Conservation (phyloP, 305 asterid genomes). For the Solanum aculeatissimum region DNA sequence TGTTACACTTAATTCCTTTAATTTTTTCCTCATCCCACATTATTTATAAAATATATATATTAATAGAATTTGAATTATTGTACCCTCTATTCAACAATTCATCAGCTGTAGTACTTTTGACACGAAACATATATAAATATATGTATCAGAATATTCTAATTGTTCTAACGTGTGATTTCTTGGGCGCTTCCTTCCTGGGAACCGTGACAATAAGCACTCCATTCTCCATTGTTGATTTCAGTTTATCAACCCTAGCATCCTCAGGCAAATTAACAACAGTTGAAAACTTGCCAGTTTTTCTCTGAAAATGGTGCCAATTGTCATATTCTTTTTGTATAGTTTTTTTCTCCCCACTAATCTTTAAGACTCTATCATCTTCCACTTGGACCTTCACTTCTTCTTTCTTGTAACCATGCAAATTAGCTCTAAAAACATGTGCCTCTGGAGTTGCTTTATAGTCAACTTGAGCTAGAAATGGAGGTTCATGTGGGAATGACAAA, state of each 20-base stretch:
- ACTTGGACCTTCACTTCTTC: constrained; percentile 18
- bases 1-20: background rate
- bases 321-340: background rate
- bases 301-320: background rate
- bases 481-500: background rate
- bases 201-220: constrained; percentile 12
- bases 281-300: constrained; percentile 3
- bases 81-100: background rate
- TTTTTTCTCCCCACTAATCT: constrained; percentile 11
- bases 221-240: constrained; percentile 5
- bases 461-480: background rate
- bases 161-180: background rate
- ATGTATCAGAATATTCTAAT: background rate
- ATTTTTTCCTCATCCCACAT: background rate
- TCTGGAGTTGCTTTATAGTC: constrained; percentile 17
- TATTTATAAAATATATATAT: background rate
- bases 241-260: constrained; percentile 5
- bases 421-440: constrained; percentile 10
- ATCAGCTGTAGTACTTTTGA: background rate
- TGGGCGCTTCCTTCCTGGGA: background rate
- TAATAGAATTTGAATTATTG: background rate
- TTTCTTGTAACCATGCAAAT: constrained; percentile 16
- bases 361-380: constrained; percentile 8
- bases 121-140: background rate
- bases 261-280: constrained; percentile 3